Conservation (phyloP, 768 basidiomycete species). For the Nidularia pulvinata region DNA sequence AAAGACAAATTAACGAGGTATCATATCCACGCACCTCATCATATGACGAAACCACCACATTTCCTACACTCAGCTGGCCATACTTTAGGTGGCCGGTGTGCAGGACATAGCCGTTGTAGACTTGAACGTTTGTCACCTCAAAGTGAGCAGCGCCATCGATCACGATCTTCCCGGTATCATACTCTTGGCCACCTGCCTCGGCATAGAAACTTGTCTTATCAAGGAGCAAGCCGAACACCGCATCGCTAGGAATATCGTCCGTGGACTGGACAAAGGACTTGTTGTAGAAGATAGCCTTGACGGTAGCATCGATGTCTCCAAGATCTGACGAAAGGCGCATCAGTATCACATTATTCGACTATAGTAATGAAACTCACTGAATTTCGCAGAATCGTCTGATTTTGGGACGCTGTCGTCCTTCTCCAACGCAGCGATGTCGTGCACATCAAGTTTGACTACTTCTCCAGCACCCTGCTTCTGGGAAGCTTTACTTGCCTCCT, state of each 20-base stretch:
- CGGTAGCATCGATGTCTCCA: slow-evolving; percentile 72
- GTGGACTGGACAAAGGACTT: slow-evolving; percentile 77
- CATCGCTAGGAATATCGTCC: slow-evolving; percentile 56
- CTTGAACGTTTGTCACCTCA: slow-evolving; percentile 91
- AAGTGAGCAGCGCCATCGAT: slow-evolving; percentile 93
- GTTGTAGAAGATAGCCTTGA: slow-evolving; percentile 86
- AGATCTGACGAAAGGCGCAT: slow-evolving; percentile 44
- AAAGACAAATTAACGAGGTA: too few species aligned
- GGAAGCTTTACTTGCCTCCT: slow-evolving; percentile 88
- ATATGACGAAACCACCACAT: slow-evolving; percentile 86
- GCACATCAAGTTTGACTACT: slow-evolving; percentile 92
- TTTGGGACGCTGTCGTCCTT: slow-evolving; percentile 77
- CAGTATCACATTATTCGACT: neutral
- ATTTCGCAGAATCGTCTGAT: slow-evolving; percentile 93
- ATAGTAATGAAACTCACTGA: slow-evolving; percentile 51
- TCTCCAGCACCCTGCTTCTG: slow-evolving; percentile 68
- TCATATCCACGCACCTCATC: slow-evolving; percentile 65
- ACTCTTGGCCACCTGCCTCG: slow-evolving; percentile 96
- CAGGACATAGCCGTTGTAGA: slow-evolving; percentile 93
- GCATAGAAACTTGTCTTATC: slow-evolving; percentile 97
- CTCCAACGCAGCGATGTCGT: slow-evolving; percentile 89
- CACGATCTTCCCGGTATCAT: slow-evolving; percentile 94
- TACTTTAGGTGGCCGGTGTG: slow-evolving; percentile 93
- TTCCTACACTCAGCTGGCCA: slow-evolving; percentile 76
- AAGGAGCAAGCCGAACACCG: slow-evolving; percentile 82